phyloP scores from a whole-genome alignment of 192 early-diverging fungal species.

The Coemansia sp. region DNA sequence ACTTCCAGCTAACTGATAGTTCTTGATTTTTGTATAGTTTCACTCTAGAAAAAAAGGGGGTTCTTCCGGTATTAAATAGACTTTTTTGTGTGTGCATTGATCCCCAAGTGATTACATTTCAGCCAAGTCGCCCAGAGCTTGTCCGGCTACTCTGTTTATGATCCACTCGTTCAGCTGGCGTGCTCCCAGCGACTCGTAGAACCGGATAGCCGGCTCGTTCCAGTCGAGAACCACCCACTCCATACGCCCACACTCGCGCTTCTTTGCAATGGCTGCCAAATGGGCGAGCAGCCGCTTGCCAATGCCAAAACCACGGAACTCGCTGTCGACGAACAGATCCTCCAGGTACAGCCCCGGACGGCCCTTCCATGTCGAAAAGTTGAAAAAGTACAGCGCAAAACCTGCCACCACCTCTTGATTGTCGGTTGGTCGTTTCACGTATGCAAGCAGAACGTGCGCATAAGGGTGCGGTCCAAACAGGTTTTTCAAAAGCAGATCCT shows the following conservation, averaged over 20 bases:
- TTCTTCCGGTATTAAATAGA: no score
- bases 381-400: conserved; percentile 83
- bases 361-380: conserved; percentile 76
- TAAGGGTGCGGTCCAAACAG: conserved; percentile 66
- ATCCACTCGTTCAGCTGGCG: conserved; percentile 73
- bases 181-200: conserved; percentile 75
- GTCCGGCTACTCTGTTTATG: conserved; percentile 66
- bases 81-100: no score
- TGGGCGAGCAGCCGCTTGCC: conserved; percentile 69
- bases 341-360: conserved; percentile 82
- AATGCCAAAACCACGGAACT: conserved; percentile 65
- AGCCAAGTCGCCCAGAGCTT: conserved; percentile 58
- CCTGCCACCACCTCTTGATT: conserved; percentile 61
- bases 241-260: conserved; percentile 69
- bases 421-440: conserved; percentile 2
- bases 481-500: conserved; percentile 59
- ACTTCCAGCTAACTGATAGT: neutral
- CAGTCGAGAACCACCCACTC: conserved; percentile 87
- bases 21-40: no score
- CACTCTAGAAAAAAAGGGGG: no score
- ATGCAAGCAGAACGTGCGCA: conserved; percentile 71
- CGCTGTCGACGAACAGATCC: conserved; percentile 72
- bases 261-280: conserved; percentile 64
- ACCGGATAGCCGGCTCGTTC: conserved; percentile 78
- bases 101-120: no score